These are phyloP conservation scores for Gyrodon lividus DNA, from an alignment of 768 basidiomycete genomes.

Conservation along the genomic window DNA sequence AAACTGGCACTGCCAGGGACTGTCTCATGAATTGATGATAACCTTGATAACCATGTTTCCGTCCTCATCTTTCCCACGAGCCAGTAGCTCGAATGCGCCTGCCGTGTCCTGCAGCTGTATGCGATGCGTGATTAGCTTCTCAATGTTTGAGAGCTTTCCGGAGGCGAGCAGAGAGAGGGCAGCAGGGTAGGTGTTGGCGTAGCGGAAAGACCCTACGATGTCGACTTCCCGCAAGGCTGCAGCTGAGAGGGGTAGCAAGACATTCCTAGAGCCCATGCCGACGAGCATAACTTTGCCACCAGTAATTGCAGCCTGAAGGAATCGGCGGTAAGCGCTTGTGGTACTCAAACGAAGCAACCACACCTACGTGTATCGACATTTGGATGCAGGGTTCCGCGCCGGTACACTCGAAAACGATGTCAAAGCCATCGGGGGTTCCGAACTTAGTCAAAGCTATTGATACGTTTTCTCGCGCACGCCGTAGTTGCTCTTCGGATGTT, in stretches of 20 bases:
- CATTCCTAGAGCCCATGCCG: slow-evolving; percentile 90
- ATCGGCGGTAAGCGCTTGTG: slow-evolving; percentile 13
- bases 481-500: slow-evolving; percentile 55
- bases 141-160: slow-evolving; percentile 61
- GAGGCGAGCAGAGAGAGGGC: slow-evolving; percentile 73
- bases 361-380: slow-evolving; percentile 82
- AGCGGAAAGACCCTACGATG: slow-evolving; percentile 88
- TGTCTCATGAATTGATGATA: slow-evolving; percentile 57
- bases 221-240: slow-evolving; percentile 90
- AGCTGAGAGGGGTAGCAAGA: slow-evolving; percentile 76
- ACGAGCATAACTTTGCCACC: slow-evolving; percentile 93
- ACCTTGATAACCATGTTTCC: slow-evolving; percentile 89
- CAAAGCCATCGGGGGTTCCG: slow-evolving; percentile 73
- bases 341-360: slow-evolving; percentile 10
- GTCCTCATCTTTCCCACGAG: slow-evolving; percentile 71
- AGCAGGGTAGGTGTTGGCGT: slow-evolving; percentile 87
- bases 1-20: neutral
- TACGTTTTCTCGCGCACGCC: slow-evolving; percentile 58
- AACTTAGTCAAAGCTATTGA: slow-evolving; percentile 54
- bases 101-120: slow-evolving; percentile 62
- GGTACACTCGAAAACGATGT: slow-evolving; percentile 93
- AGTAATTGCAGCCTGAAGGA: slow-evolving; percentile 65
- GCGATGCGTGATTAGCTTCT: slow-evolving; percentile 79
- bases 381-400: slow-evolving; percentile 92
- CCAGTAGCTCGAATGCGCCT: slow-evolving; percentile 80